Conservation (phyloP, 2,329 filamentous ascomycete genomes). For the Xylaria digitata region DNA sequence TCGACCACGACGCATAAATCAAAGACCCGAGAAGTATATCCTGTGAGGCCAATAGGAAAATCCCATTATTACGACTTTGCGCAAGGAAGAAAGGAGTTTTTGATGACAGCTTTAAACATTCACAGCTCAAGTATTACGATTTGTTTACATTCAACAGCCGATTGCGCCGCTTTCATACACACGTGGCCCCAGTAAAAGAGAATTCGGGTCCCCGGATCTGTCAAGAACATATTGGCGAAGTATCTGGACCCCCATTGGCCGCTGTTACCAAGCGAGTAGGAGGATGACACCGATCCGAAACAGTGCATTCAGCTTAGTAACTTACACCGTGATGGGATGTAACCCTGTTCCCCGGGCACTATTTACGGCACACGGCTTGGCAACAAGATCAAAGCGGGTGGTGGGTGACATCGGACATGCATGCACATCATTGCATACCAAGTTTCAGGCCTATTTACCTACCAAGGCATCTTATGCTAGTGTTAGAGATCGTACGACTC, state of each 20-base stretch:
- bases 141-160: background rate
- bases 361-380: constrained; percentile 4
- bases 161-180: background rate
- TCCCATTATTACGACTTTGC: background rate
- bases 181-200: constrained; percentile 17
- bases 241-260: background rate
- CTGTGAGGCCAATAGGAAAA: background rate
- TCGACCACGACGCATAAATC: background rate
- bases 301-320: constrained; percentile 11
- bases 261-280: background rate
- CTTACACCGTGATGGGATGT: constrained; percentile 6
- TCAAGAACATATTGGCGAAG: constrained; percentile 2
- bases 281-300: constrained; percentile 14
- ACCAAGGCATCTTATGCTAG: background rate
- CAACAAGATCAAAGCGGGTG: constrained; percentile 3
- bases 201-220: background rate
- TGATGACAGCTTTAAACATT: background rate
- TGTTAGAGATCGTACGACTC: constrained; percentile 10
- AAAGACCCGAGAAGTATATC: background rate
- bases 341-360: constrained; percentile 5
- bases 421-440: constrained; percentile 10
- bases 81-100: background rate
- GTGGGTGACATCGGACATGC: constrained; percentile 1
- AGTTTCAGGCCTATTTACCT: constrained; percentile 11
- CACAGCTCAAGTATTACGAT: constrained; percentile 8